phyloP scores from a whole-genome alignment of 163 green algal genomes.

The Volvox carteri region DNA sequence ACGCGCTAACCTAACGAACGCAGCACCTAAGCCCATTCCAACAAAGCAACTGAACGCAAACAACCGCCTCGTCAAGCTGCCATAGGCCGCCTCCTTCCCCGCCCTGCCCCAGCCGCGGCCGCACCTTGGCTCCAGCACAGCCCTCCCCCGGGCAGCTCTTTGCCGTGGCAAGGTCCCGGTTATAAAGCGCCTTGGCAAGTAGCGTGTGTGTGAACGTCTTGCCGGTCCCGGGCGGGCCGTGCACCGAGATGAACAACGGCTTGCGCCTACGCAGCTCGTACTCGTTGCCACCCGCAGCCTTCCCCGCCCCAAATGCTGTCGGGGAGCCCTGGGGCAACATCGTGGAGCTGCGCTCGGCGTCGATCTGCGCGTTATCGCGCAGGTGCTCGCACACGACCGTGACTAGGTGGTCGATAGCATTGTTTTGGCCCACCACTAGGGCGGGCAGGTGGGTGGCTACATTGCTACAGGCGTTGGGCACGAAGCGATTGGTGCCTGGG shows the following conservation, averaged over 20 bases:
- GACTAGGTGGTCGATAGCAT: constrained; percentile 76
- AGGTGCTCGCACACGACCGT: constrained; percentile 91
- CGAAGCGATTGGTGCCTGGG: constrained; percentile 76
- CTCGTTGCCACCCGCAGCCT: background rate
- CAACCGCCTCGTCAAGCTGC: too few relatives aligned
- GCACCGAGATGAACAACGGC: constrained; percentile 89
- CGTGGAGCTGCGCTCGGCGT: too few relatives aligned
- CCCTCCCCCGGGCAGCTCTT: constrained; percentile 83
- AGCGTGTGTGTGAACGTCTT: constrained; percentile 91
- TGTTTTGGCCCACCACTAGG: constrained; percentile 85
- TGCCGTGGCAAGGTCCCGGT: constrained; percentile 53
- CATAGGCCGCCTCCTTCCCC: too few relatives aligned
- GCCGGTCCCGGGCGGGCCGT: constrained; percentile 93
- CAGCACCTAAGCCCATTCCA: too few relatives aligned
- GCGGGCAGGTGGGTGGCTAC: constrained; percentile 73
- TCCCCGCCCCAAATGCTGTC: background rate
- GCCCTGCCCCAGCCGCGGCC: too few relatives aligned
- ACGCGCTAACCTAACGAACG: too few relatives aligned
- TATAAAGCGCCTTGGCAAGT: constrained; percentile 87
- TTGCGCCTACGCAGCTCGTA: constrained; percentile 67
- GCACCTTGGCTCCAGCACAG: constrained; percentile 87
- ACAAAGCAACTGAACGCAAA: too few relatives aligned
- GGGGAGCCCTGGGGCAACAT: too few relatives aligned
- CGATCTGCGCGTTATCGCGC: too few relatives aligned
- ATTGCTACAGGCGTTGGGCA: constrained; percentile 75